Base-by-base conservation (phyloP, 208 protist species). In the Wallacemonas sp. region DNA sequence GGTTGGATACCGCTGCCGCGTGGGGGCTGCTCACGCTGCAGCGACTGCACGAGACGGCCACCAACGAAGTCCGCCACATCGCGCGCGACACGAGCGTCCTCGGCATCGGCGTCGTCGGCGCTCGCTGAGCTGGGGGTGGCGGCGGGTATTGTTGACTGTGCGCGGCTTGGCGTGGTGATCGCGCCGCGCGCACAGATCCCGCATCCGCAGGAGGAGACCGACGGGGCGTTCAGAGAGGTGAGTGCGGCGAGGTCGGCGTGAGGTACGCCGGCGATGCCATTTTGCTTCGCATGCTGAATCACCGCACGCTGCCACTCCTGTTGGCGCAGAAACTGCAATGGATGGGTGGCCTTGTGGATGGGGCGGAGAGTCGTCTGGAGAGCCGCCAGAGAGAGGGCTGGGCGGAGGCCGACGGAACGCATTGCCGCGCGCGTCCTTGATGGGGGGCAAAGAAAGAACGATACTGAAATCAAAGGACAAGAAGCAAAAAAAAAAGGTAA, bases 1-100 rank as follows among this genome's bases (percentile, higher is more conserved):
- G 80, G 75, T 30, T 94, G 82, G 48, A 96, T 87, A 30, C 82
- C 85, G 58, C 69, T 78, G 29, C 81, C 85, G 44, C 81, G 81
- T 19, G 81, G 81, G 9, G 85, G 81, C 65, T 86, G 78, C 63
- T 71, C 64, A 26, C 74, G 78, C 60, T 86, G 81, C 52, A 88
- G 64, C 3, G 81, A 88, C 62, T 82, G 81, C 29, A 87, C 71
- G 15, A 85, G 71, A 21, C 75, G 73, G 19, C 72, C 78, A 1
- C 80, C 72, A 15, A 79, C 71, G 15, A 84, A 68, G 38, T 30
- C 66, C 1, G 66, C 60, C 39, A 79, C 46, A 44, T 73, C 71
- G 22, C 60, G 45, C 15, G 44, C 50, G n/a, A 52, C 50, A 12
- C 17, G 53, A 24, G 15, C 42, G 15, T 66, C 65, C 54, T 69